phyloP scores from a whole-genome alignment of 352 stramenopile species.

The Plasmopara muralis region DNA sequence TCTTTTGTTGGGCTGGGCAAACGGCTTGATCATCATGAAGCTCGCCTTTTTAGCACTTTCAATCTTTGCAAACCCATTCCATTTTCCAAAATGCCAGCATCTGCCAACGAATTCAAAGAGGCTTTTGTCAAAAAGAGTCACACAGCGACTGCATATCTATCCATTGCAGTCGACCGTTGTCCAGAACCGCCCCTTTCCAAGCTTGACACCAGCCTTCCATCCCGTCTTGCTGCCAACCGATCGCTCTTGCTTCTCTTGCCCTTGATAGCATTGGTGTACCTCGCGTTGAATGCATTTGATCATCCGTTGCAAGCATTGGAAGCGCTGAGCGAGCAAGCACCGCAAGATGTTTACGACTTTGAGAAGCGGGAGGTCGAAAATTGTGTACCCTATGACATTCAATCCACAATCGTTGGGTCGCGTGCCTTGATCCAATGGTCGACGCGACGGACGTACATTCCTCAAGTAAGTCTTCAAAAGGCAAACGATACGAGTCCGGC shows the following conservation, averaged over 20 bases:
- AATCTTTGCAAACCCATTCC: background rate
- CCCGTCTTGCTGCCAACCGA: background rate
- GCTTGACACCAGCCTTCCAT: background rate
- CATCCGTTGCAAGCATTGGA: conserved; percentile 16
- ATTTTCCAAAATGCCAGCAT: conserved; percentile 14
- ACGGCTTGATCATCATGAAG: background rate
- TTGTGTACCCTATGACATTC: conserved; percentile 72
- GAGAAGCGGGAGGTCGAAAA: conserved; percentile 75
- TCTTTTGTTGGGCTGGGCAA: conserved; percentile 9
- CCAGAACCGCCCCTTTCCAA: conserved; percentile 4
- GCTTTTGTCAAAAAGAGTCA: conserved; percentile 11
- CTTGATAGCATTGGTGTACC: conserved; percentile 1
- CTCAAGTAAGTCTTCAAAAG: conserved; percentile 41
- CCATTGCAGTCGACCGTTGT: conserved; percentile 16
- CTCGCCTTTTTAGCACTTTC: background rate
- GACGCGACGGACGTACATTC: conserved; percentile 67
- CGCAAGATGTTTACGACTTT: conserved; percentile 45
- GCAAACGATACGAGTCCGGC: conserved; percentile 15
- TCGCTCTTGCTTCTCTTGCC: conserved; percentile 6
- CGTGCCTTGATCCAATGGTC: conserved; percentile 61
- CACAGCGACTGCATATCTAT: conserved; percentile 5
- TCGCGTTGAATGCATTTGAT: background rate
- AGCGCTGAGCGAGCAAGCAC: conserved; percentile 11
- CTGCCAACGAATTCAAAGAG: conserved; percentile 2
- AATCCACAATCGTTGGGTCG: conserved; percentile 44